These are phyloP conservation scores for Tremellales sp. DNA, from an alignment of 1,284 basidiomycete genomes.

Conservation along the genomic window DNA sequence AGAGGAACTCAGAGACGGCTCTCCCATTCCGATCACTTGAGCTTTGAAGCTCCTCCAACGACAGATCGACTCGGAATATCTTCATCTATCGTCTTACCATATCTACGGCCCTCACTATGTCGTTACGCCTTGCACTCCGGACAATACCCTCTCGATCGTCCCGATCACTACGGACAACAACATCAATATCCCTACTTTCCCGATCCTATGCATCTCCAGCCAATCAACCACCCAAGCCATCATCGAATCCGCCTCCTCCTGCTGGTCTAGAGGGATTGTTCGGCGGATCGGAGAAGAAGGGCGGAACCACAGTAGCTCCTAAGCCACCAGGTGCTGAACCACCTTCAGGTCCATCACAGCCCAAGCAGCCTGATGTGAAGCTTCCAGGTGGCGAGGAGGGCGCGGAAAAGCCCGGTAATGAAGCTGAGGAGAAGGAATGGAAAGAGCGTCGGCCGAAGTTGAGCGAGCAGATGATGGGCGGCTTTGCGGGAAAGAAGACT, in stretches of 20 bases:
- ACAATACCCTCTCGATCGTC: slow-evolving; percentile 13
- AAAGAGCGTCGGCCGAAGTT: slow-evolving; percentile 35
- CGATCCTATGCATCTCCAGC: slow-evolving; percentile 31
- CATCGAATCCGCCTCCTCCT: slow-evolving; percentile 35
- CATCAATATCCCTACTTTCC: slow-evolving; percentile 10
- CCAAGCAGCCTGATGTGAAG: slow-evolving; percentile 31
- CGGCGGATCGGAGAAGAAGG: slow-evolving; percentile 24
- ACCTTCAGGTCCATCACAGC: slow-evolving; percentile 28
- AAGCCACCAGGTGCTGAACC: slow-evolving; percentile 27
- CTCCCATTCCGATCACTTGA: too few relatives aligned
- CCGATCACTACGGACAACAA: slow-evolving; percentile 1
- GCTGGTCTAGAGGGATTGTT: slow-evolving; percentile 41
- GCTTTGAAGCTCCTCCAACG: too few relatives aligned
- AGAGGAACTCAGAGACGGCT: too few relatives aligned
- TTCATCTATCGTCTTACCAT: too few relatives aligned
- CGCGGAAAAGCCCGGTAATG: slow-evolving; percentile 22
- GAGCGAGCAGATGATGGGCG: slow-evolving; percentile 26
- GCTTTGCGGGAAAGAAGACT: slow-evolving; percentile 29
- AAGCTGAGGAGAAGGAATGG: slow-evolving; percentile 10
- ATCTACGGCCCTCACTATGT: too few relatives aligned
- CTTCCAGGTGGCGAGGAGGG: slow-evolving; percentile 20
- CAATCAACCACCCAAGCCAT: slow-evolving; percentile 29
- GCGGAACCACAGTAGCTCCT: slow-evolving; percentile 27
- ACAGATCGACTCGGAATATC: too few relatives aligned
- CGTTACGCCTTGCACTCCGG: slow-evolving; percentile 22